phyloP scores from a whole-genome alignment of 1,284 basidiomycete species.

The Baeospora myosura region DNA sequence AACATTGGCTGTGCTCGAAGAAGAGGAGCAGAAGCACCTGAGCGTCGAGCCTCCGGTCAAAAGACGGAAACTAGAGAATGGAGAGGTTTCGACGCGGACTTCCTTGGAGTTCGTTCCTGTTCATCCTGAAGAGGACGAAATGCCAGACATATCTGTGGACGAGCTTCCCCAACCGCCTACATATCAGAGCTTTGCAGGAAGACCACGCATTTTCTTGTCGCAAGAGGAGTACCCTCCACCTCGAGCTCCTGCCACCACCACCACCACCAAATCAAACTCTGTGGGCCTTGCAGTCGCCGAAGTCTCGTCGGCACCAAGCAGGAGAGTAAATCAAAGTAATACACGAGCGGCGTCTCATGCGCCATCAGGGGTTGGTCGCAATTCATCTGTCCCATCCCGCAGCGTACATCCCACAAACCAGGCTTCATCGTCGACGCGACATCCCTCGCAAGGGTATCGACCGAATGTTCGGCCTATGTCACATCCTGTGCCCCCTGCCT shows the following conservation, averaged over 20 bases:
- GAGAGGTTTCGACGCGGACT: no score
- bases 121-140: conserved; percentile 9
- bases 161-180: neutral
- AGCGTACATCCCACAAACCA: neutral
- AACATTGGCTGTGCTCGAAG: conserved; percentile 53
- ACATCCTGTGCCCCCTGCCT: conserved; percentile 1
- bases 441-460: neutral
- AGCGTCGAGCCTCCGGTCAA: conserved; percentile 39
- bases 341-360: no score
- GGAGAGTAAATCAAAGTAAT: no score
- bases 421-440: neutral
- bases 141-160: neutral
- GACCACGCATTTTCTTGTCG: neutral
- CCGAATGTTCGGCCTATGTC: neutral
- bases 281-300: neutral
- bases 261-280: neutral
- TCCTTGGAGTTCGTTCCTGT: conserved; percentile 12
- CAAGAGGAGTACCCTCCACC: neutral
- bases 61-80: conserved; percentile 42
- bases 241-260: neutral
- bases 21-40: conserved; percentile 47
- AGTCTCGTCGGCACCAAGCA: neutral
- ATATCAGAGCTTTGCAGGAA: neutral
- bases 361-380: no score
- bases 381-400: no score